Evolutionary conservation across 2,329 filamentous ascomycete species (phyloP), one percentile per base, ranked within the genome.

Genomic region (Nemania diffusa): DNA sequence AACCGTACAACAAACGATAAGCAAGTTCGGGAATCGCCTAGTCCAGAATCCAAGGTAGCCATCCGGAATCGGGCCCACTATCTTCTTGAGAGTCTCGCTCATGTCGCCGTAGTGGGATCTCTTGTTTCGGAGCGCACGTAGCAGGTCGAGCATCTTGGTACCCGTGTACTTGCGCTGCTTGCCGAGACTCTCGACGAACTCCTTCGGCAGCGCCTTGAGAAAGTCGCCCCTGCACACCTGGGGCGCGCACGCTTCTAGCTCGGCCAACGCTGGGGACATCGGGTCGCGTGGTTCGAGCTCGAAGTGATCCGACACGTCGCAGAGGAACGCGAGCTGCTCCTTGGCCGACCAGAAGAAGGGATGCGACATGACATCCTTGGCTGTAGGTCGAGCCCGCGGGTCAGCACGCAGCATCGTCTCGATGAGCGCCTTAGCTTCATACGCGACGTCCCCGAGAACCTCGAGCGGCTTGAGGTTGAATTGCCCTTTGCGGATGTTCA

Each of bases 61-160:
- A 15, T 93, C 90, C 0, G 93, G 91, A 66, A 95, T 77, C 8
- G 89, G 81, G 0, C 93, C 94, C 0, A 97, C 92, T 32, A 79
- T 78, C 68, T 82, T 83, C 74, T 87, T 95, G 69, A 97, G 86
- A 56, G 88, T 82, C 15, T 94, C 92, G 6, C 92, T 87, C 92
- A 99, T 95, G 78, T 99, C 96, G 76, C 97, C 94, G 78, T 97
- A 99, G 77, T 99, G 96, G 71, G 98, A 97, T 74, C 92, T 92
- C 87, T 99, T 99, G 81, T 99, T 99, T 26, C 96, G 86, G 63
- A 99, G 83, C 1, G 95, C 96, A 1, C 96, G 88, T 22, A 99
- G 82, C 24, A 99, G 84, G 79, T 99, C 96, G 62, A 99, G 81
- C 77, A 99, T 87, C 53, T 89, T 88, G 1, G 88, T 87, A 0